Conservation (phyloP, 2,329 filamentous ascomycete genomes). For the Aspergillus glaucus region DNA sequence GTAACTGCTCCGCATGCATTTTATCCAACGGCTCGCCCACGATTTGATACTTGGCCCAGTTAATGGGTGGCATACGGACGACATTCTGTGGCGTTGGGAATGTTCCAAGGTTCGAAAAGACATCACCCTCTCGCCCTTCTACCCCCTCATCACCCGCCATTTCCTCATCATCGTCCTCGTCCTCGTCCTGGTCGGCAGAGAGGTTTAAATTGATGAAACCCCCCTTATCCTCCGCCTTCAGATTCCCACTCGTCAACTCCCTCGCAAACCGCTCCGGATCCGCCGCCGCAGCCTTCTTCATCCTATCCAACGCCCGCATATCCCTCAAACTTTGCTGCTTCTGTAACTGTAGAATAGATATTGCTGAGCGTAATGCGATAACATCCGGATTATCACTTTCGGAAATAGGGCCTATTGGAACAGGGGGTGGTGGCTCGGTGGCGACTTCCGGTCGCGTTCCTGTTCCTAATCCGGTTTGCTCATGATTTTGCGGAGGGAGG, state of each 20-base stretch:
- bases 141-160: conserved; percentile 6
- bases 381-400: conserved; percentile 68
- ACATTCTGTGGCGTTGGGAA: conserved; percentile 76
- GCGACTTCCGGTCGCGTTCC: conserved; percentile 7
- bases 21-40: conserved; percentile 77
- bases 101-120: conserved; percentile 46
- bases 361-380: conserved; percentile 76
- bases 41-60: conserved; percentile 93
- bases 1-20: conserved; percentile 72
- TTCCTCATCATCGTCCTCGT: conserved; percentile 27
- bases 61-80: conserved; percentile 79
- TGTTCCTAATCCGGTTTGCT: not conserved
- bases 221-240: conserved; percentile 39
- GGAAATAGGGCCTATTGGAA: conserved; percentile 32
- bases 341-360: conserved; percentile 82
- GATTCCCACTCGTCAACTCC: conserved; percentile 59
- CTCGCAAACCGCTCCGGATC: conserved; percentile 66
- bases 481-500: not conserved
- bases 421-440: conserved; percentile 32
- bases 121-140: not conserved
- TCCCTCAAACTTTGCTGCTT: conserved; percentile 70
- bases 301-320: conserved; percentile 61
- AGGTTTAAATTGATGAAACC: conserved; percentile 27
- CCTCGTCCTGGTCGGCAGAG: conserved; percentile 31
- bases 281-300: conserved; percentile 64